Evolutionary conservation across 768 basidiomycete species (phyloP), one percentile per base, ranked within the genome.

Genomic region (Phanerodontia chrysosporium): DNA sequence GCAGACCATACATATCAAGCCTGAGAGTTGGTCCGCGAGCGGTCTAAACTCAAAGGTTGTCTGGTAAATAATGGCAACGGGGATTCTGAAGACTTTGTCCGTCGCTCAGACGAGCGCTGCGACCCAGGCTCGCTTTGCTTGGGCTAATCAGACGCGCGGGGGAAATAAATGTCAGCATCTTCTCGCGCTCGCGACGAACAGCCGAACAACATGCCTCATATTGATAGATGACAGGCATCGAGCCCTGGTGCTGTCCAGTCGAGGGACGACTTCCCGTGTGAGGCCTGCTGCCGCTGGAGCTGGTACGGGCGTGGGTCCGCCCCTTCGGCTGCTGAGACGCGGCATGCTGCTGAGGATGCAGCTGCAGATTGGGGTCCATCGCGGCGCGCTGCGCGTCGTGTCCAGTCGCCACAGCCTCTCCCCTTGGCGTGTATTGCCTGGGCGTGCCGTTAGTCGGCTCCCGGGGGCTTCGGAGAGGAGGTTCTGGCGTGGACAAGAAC

Each of bases 401-500:
- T 12, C 48, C 29, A 35, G 6, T 42, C 39, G 39, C 39, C 39
- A 42, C 39, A 42, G 39, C 39, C 39, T 42, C 39, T 42, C 39
- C 39, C 39, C 39, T 7, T 18, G 39, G 4, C 39, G 18, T 18
- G 39, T 42, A 18, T 7, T 7, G 39, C 16, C 39, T 18, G 8
- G 39, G 39, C 39, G 39, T 18, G 39, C 39, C 39, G 39, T 42
- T 36, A 36, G 18, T 42, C 14, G 35, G 52, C 56, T 57, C 56
- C 32, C 39, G 8, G 39, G 39, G 56, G 32, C 16, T 49, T 12
- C 27, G 29, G 45, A 49, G 22, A 18, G 56, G 56, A 27, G 46
- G 46, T 14, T 25, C 32, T 14, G 45, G 56, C 32, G 35, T 49
- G 22, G 60, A 56, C 27, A 61, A 45, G 32, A 57, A 61, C 21